A percentile compares a stretch with the other conserved stretches of the same genome.
phyloP scores from a whole-genome alignment of 2,329 filamentous ascomycete species.

The Penicillium sp. region DNA sequence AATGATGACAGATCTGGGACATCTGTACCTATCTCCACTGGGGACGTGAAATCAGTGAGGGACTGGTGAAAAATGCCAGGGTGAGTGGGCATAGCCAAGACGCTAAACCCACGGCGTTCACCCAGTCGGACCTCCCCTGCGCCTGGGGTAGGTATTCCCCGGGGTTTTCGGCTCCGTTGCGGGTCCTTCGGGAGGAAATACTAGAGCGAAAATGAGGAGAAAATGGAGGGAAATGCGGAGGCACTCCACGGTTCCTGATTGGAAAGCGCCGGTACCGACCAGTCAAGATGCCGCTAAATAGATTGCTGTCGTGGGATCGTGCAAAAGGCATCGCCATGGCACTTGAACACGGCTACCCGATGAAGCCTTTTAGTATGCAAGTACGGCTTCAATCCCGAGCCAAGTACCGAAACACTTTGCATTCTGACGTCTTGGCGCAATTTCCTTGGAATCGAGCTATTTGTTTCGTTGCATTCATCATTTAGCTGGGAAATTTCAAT shows the following conservation, averaged over 20 bases:
- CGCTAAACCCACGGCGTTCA: not conserved
- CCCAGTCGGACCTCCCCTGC: not conserved
- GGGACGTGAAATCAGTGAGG: constrained; percentile 2
- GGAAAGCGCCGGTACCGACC: not conserved
- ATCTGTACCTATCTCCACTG: not conserved
- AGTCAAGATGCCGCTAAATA: not conserved
- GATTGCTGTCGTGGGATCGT: not conserved
- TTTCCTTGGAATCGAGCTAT: not conserved
- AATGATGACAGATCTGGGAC: not conserved
- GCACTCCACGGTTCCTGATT: constrained; percentile 15
- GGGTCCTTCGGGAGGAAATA: not conserved
- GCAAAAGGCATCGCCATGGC: constrained; percentile 10
- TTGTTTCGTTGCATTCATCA: not conserved
- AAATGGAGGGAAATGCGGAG: constrained; percentile 26
- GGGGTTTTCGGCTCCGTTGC: constrained; percentile 15
- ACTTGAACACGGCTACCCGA: constrained; percentile 25
- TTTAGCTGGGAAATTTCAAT: too few relatives aligned
- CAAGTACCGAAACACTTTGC: constrained; percentile 19
- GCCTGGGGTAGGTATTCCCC: constrained; percentile 12
- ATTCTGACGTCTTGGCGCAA: constrained; percentile 4
- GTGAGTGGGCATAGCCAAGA: constrained; percentile 15
- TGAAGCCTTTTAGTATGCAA: not conserved
- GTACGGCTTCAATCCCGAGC: constrained; percentile 1
- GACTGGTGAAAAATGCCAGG: not conserved
- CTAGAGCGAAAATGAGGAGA: not conserved